A percentile compares a stretch with the other conserved stretches of the same genome.
Conservation (phyloP, 1,284 basidiomycete genomes). For the Ganoderma meredithae region DNA sequence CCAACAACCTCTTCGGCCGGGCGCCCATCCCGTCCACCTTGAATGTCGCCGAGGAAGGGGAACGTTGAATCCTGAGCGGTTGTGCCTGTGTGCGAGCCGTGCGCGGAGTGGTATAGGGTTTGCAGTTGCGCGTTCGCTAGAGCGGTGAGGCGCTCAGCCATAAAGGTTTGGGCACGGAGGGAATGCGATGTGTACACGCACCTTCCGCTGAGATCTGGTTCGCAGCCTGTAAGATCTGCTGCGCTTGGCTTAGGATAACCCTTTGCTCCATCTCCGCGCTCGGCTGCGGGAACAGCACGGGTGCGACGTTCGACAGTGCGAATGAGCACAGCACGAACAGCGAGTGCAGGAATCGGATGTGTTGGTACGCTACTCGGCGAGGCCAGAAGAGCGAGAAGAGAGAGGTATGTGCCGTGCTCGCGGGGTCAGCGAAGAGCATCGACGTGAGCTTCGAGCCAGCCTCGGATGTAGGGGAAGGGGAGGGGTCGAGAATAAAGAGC, state of each 20-base stretch:
- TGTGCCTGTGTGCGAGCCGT: slow-evolving; percentile 33
- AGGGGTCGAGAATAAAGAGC: slow-evolving; percentile 65
- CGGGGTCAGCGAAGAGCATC: slow-evolving; percentile 41
- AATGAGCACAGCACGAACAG: slow-evolving; percentile 76
- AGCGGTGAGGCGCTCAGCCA: neutral
- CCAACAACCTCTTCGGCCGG: slow-evolving; percentile 47
- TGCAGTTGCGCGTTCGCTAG: slow-evolving; percentile 30
- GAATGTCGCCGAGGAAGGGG: slow-evolving; percentile 29
- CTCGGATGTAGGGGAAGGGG: slow-evolving; percentile 44
- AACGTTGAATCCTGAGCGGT: slow-evolving; percentile 30
- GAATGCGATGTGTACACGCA: slow-evolving; percentile 34
- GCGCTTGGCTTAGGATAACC: slow-evolving; percentile 21
- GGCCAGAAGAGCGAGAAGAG: slow-evolving; percentile 66
- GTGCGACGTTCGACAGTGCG: slow-evolving; percentile 72
- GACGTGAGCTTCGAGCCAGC: slow-evolving; percentile 10
- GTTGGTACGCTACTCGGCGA: slow-evolving; percentile 71
- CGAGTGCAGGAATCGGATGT: slow-evolving; percentile 79
- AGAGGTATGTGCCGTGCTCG: slow-evolving; percentile 36
- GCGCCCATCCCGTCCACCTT: slow-evolving; percentile 8
- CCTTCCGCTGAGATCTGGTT: slow-evolving; percentile 55
- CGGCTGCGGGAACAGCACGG: slow-evolving; percentile 60
- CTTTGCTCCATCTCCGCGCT: slow-evolving; percentile 22
- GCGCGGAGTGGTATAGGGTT: slow-evolving; percentile 36
- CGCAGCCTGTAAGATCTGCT: slow-evolving; percentile 44
- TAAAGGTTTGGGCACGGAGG: neutral